Evolutionary conservation across 2,329 filamentous ascomycete species (phyloP), one percentile per base, ranked within the genome.

Genomic region (Venturiaceae sp.): DNA sequence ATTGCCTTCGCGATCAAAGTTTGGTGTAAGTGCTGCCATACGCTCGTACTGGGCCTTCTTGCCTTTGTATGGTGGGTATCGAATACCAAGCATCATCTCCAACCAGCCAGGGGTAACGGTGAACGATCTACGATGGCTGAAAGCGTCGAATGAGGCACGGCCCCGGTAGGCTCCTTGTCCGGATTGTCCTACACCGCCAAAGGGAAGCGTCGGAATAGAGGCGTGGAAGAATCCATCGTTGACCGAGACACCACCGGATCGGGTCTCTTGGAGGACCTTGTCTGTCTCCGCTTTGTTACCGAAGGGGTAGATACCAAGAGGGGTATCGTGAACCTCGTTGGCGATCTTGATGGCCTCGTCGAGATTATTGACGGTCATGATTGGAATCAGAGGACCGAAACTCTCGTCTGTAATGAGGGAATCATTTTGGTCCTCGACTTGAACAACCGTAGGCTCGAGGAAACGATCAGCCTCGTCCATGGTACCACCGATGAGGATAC

Each of bases 371-470:
- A 90, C 86, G 0, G 90, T 81, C 57, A 95, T 75, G 62, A 97
- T 84, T 62, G 89, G 86, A 64, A 95, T 90, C 60, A 96, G 80
- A n/a, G 94, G 94, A 6, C 92, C 94, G 69, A 99, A 99, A 46
- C 86, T 90, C 75, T 99, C 94, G 62, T 95, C 83, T 26, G 76
- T 75, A 67, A 96, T 81, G 72, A 96, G 83, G 7, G 86, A 80
- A 73, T 96, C 92, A 53, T 92, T 81, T 16, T 81, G 69, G 62
- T 83, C 84, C 63, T 88, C 80, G 37, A 96, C 87, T 61, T 90
- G 80, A n/a, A 99, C 85, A n/a, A 92, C 84, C 0, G 94, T 99
- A 0, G 92, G 90, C 70, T 92, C 90, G 65, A 99, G 94, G 73
- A 88, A 96, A 54, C 88, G 84, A 33, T 90, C 82, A 36, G 81